These are phyloP conservation scores for Olyra latifolia DNA, from an alignment of 176 grass and related monocot genomes.

Conservation along the genomic window DNA sequence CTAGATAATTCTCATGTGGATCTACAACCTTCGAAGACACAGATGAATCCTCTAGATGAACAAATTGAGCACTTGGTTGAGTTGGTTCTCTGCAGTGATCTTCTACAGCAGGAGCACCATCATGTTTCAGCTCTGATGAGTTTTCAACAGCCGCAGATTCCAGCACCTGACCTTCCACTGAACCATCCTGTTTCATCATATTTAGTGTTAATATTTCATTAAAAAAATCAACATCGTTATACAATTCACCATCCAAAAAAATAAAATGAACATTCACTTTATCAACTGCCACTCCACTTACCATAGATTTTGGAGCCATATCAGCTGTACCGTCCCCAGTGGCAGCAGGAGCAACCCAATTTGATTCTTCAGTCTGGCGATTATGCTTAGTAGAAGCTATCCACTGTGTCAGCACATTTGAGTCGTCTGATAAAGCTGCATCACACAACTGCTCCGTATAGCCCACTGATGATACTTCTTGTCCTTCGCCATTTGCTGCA, in stretches of 20 bases:
- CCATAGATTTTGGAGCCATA: background rate
- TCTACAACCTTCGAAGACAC: background rate
- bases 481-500: background rate
- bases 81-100: background rate
- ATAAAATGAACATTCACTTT: slow-evolving; percentile 12
- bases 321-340: background rate
- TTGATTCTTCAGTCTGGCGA: background rate
- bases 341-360: background rate
- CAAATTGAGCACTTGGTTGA: background rate
- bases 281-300: background rate
- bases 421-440: background rate
- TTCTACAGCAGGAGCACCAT: slow-evolving; percentile 2
- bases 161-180: background rate
- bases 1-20: background rate
- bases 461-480: background rate
- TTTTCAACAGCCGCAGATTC: slow-evolving; percentile 14
- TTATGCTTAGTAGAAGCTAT: background rate
- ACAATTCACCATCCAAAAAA: background rate
- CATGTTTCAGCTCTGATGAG: background rate
- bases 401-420: background rate
- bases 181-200: slow-evolving; percentile 18
- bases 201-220: background rate
- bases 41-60: slow-evolving; percentile 1
- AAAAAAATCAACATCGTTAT: background rate
- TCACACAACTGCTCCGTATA: background rate